Base-by-base conservation (phyloP, 2,329 filamentous ascomycete species). In the Colletotrichum horii region DNA sequence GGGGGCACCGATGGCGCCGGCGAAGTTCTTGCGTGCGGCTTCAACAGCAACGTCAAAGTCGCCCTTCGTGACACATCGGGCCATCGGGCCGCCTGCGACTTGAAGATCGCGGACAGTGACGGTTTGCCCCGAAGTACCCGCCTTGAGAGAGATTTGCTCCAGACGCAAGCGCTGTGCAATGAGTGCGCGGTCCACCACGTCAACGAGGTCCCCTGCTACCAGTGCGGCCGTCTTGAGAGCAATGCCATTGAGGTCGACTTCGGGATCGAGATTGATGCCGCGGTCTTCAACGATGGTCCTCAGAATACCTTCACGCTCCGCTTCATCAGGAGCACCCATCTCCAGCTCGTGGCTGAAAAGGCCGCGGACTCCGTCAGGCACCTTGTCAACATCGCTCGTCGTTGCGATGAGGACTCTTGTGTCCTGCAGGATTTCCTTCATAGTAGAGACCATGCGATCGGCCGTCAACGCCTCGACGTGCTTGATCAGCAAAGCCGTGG, bases 291-390 rank as follows among this genome's bases (percentile, higher is more conserved):
- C 91, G 43, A 97, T 94, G 75, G 93, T 93, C 67, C 91, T 91
- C 11, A 99, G 86, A 62, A 98, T 97, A 3, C 94, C 94, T 85
- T 98, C 96, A 85, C 97, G 90, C 84, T 98, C 96, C 30, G 92
- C 93, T 83, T 99, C 97, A 79, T 98, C 96, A 0, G 97, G 97
- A 0, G 97, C 97, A 60, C 89, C 92, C 91, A 99, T 95, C 81
- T 98, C 96, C 56, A 99, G 89, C 84, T 99, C 97, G 80, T 99
- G 96, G 0, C 96, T 98, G 83, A 99, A 98, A 4, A 98, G 88
- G 14, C 95, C 95, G 69, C 97, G 92, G 24, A 98, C 93, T 1
- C 94, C 94, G 80, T 98, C 96, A 0, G 96, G 95, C 2, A 99
- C 92, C 83, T 98, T 97, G 82, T 98, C 97, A 1, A 98, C 93